Conservation (phyloP, 345 rosid species). For the Linum usitatissimum region DNA sequence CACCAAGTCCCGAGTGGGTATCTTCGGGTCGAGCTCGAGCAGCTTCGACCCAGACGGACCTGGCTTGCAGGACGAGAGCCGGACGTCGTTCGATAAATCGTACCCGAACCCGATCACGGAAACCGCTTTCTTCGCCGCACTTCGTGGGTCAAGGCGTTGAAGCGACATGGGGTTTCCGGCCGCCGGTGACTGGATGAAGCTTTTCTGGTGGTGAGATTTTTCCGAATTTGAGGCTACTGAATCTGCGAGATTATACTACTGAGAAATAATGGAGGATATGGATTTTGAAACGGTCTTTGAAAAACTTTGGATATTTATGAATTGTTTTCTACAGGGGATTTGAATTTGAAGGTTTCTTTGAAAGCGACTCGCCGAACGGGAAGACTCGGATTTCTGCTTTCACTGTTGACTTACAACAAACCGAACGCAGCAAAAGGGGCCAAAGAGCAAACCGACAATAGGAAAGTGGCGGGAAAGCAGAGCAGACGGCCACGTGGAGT, state of each 20-base stretch:
- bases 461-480: neutral
- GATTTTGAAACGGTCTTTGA: neutral
- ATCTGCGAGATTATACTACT: neutral
- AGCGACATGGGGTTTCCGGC: conserved; percentile 26
- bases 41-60: conserved; percentile 40
- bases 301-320: neutral
- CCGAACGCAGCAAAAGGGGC: neutral
- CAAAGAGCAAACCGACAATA: neutral
- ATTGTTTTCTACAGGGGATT: neutral
- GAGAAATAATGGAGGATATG: neutral
- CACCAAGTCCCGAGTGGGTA: conserved; percentile 37
- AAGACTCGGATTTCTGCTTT: neutral
- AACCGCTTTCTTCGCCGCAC: conserved; percentile 80
- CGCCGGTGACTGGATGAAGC: neutral
- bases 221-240: neutral
- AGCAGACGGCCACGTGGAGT: neutral
- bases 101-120: conserved; percentile 79
- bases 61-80: conserved; percentile 50
- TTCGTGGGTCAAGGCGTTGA: conserved; percentile 43
- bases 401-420: neutral
- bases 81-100: conserved; percentile 48
- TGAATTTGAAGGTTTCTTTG: neutral
- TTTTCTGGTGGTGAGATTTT: neutral
- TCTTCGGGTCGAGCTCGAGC: conserved; percentile 38
- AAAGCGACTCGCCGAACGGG: neutral